A percentile compares a stretch with the other conserved stretches of the same genome.
Evolutionary conservation across 306 rosid genomes (phyloP).

Genomic region (Aeschynomene evenia): DNA sequence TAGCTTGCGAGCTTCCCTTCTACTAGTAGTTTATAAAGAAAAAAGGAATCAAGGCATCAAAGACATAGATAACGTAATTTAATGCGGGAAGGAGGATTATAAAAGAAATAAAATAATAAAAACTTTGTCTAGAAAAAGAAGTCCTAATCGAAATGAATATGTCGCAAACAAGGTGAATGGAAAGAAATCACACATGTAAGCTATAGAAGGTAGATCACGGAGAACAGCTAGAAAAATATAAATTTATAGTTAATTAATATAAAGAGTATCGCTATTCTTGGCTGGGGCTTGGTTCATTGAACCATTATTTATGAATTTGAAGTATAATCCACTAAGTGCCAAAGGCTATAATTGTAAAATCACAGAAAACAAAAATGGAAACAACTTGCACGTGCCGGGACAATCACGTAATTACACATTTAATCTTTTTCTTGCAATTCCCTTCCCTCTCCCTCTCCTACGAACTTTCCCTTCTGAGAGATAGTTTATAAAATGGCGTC

Average conservation of each 20-base stretch:
- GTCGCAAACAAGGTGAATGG: too few relatives aligned
- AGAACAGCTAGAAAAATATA: background rate
- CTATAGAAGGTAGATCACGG: too few relatives aligned
- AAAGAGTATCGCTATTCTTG: too few relatives aligned
- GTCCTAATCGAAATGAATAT: slow-evolving; percentile 5
- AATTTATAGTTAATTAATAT: too few relatives aligned
- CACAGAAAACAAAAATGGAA: background rate
- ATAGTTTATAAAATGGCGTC: slow-evolving; percentile 26
- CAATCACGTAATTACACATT: slow-evolving; percentile 22
- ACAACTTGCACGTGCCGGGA: slow-evolving; percentile 37
- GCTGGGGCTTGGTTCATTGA: too few relatives aligned
- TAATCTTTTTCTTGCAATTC: background rate
- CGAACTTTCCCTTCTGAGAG: slow-evolving; percentile 33
- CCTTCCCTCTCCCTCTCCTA: background rate
- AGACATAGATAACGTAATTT: background rate
- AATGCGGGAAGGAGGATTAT: background rate
- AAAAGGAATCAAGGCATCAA: background rate
- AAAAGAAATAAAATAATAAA: background rate
- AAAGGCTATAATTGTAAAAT: slow-evolving; percentile 27
- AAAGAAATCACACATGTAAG: background rate
- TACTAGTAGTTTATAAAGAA: background rate
- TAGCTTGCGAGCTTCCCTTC: background rate
- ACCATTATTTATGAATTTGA: too few relatives aligned
- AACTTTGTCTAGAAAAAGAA: background rate
- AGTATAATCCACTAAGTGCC: background rate